Conservation (phyloP, 306 rosid genomes). For the Dryas octopetala region DNA sequence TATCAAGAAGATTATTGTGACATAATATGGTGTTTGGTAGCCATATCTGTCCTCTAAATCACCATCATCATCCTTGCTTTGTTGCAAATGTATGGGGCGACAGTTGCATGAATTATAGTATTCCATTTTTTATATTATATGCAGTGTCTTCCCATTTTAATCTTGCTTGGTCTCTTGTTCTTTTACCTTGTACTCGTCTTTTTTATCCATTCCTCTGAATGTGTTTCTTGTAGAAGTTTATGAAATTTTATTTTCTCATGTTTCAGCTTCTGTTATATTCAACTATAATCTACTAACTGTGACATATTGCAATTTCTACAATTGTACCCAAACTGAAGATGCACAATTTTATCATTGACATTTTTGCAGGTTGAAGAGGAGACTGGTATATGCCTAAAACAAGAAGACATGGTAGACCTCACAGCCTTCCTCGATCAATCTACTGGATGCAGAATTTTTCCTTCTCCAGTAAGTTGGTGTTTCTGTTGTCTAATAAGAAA, state of each 20-base stretch:
- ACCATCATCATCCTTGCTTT: neutral
- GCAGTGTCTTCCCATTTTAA: neutral
- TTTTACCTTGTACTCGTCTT: no score
- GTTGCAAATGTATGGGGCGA: neutral
- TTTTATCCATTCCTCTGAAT: neutral
- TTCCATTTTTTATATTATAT: neutral
- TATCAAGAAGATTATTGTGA: neutral
- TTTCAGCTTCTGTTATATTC: neutral
- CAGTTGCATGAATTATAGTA: neutral
- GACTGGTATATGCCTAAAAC: constrained; percentile 65
- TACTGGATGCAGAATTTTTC: constrained; percentile 72
- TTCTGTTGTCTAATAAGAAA: neutral
- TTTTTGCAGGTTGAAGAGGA: constrained; percentile 84
- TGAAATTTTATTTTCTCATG: neutral
- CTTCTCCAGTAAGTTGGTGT: constrained; percentile 60
- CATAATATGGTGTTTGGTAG: neutral
- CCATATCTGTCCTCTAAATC: neutral
- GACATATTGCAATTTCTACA: neutral
- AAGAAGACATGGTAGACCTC: constrained; percentile 78
- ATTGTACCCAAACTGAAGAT: constrained; percentile 7
- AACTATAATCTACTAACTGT: neutral
- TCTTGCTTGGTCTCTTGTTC: neutral
- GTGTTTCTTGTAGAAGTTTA: neutral
- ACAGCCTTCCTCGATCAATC: constrained; percentile 74
- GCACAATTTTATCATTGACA: constrained; percentile 11